A percentile compares a stretch with the other conserved stretches of the same genome.
phyloP scores from a whole-genome alignment of 345 rosid species.

The Nasturtium officinale region DNA sequence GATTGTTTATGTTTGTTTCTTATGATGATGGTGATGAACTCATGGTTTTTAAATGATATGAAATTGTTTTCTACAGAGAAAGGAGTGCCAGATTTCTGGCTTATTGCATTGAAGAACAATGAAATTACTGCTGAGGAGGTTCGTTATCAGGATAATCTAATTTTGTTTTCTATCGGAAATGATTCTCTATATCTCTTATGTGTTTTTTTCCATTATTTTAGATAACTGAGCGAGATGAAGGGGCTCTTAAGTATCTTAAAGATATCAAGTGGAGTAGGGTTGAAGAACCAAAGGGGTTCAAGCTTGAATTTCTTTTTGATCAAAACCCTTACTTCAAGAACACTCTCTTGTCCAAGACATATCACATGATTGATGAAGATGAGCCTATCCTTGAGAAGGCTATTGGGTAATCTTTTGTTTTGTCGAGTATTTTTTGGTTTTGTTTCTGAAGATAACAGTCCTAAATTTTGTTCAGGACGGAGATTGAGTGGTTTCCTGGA shows the following conservation, averaged over 20 bases:
- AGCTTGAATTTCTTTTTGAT: conserved; percentile 89
- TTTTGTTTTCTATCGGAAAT: background rate
- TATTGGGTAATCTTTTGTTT: conserved; percentile 57
- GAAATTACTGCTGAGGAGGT: conserved; percentile 92
- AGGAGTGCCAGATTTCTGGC: conserved; percentile 98
- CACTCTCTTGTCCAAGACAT: conserved; percentile 79
- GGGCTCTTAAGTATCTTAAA: conserved; percentile 78
- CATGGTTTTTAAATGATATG: conserved; percentile 24
- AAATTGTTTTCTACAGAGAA: conserved; percentile 56
- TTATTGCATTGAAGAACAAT: conserved; percentile 88
- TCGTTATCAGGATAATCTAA: conserved; percentile 7
- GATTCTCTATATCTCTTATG: background rate
- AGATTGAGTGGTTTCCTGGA: conserved; percentile 96
- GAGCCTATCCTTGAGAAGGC: conserved; percentile 98
- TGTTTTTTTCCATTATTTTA: conserved; percentile 28
- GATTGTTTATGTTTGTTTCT: background rate
- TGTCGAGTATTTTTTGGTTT: background rate
- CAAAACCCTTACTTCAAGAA: conserved; percentile 89
- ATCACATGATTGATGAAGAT: conserved; percentile 98
- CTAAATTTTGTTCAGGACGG: conserved; percentile 53
- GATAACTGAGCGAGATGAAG: conserved; percentile 95
- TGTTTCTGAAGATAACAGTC: background rate
- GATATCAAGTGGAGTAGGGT: conserved; percentile 87
- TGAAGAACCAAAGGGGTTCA: conserved; percentile 93
- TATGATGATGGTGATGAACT: background rate